Evolutionary conservation across 768 basidiomycete species (phyloP), one percentile per base, ranked within the genome.

Genomic region (Cystofilobasidium macerans): DNA sequence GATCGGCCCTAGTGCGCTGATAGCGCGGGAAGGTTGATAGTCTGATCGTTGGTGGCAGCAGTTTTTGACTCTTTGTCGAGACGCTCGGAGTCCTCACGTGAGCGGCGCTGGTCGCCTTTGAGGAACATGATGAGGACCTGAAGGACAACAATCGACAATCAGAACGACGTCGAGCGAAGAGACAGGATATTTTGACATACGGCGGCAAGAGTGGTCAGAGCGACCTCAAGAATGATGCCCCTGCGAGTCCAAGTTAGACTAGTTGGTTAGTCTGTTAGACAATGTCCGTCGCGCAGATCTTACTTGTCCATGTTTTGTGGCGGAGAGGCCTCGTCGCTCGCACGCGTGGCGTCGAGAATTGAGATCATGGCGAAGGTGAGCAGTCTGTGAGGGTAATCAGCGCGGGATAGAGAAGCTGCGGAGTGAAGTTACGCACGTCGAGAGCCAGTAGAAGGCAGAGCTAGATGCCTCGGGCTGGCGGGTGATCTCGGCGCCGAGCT

Each of bases 401-500:
- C 45, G 45, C 45, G 20, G 13, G 22, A n/a, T 11, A 20, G 43
- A 47, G 4, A 47, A 16, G 9, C 4, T 24, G 42, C 16, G 16
- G 22, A 42, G 42, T 8, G 45, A 16, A 43, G 9, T 12, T 5
- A 47, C 45, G 45, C n/a, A 47, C 45, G 45, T 47, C 45, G 45
- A 47, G 13, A 47, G 45, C 45, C 45, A 84, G 88, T 88, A 91
- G 28, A 90, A 71, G 32, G 88, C 73, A 0, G 88, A 85, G 0
- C 87, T 81, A 67, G 87, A 88, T 0, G 82, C 84, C 64, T 88
- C 86, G 0, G 88, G 82, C 71, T 88, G 89, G 64, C 86, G 80
- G 9, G 88, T 88, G 26, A 90, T 73, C 73, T 92, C 89, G 43
- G 84, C 86, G 18, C 82, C 85, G 26, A 92, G 81, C 72, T 92